Conservation (phyloP, 2,329 filamentous ascomycete genomes). For the Aspergillus fumigatus region DNA sequence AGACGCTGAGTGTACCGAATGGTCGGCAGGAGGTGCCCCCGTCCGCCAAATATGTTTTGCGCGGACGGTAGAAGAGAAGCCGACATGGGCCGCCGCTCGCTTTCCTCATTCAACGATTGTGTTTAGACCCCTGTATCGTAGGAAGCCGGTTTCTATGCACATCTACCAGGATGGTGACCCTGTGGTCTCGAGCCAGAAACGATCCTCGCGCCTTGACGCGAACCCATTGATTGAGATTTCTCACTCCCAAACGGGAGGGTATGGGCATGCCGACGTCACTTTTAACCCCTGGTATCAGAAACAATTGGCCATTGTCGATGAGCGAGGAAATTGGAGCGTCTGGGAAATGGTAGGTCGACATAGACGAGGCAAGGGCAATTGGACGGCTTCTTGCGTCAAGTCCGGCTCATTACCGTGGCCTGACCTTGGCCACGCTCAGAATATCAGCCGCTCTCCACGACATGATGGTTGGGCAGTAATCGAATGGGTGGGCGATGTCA, state of each 20-base stretch:
- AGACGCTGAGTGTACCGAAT: constrained; percentile 43
- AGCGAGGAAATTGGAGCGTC: constrained; percentile 51
- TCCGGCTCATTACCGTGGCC: constrained; percentile 29
- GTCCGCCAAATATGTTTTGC: constrained; percentile 54
- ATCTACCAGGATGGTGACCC: constrained; percentile 10
- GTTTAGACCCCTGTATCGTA: constrained; percentile 42
- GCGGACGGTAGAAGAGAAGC: constrained; percentile 36
- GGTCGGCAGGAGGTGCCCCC: constrained; percentile 46
- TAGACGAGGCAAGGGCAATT: constrained; percentile 25
- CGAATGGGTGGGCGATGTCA: constrained; percentile 36
- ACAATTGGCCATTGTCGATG: constrained; percentile 55
- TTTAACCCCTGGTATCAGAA: constrained; percentile 58
- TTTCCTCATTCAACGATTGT: constrained; percentile 43
- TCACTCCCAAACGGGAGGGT: constrained; percentile 41
- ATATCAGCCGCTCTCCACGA: constrained; percentile 10
- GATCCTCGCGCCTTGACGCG: constrained; percentile 43
- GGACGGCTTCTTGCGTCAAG: constrained; percentile 22
- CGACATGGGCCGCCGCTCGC: constrained; percentile 49
- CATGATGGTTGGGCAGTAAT: constrained; percentile 44
- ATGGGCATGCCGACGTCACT: constrained; percentile 49
- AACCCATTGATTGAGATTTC: constrained; percentile 45
- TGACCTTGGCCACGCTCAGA: constrained; percentile 11
- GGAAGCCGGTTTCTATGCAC: constrained; percentile 21
- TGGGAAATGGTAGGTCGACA: constrained; percentile 39
- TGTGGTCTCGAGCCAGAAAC: constrained; percentile 10